Base-by-base conservation (phyloP, 768 basidiomycete genomes). In the Strobilomyces echinocephalus region DNA sequence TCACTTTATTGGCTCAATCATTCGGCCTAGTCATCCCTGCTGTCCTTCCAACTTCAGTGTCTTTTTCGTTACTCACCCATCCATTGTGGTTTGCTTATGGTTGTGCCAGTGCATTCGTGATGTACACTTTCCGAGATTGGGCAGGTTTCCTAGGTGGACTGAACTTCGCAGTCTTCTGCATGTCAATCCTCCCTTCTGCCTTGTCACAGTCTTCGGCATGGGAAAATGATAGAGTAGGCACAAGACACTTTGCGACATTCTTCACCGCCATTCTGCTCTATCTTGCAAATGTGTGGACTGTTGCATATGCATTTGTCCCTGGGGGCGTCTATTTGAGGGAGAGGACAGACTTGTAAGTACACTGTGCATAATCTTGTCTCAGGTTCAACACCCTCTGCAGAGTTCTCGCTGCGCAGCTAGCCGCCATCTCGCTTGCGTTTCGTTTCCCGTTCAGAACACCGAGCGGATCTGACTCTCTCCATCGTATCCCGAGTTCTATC, bases 261-360 rank as follows among this genome's bases (percentile, higher is more conserved):
- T 65, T 82, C 20, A 71, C 85, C 3, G 84, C 84, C 49, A 76
- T 80, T 49, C 41, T 91, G 33, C 73, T 90, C 43, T 78, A 80
- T 47, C 76, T 93, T 21, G 78, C 83, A 28, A 84, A 83, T 52
- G 81, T 88, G 15, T 88, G 90, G 73, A 92, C 91, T 0, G 89
- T 89, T 50, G 91, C 91, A 1, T 93, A 95, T 70, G 91, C 91
- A 2, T 95, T 93, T 60, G 89, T 95, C 12, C 91, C 91, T 3
- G 87, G 87, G 1, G 91, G 89, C 0, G 68, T 76, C 53, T 79
- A 83, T 60, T 72, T 95, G 46, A 74, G 91, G 47, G 91, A 95
- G 71, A 75, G 85, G 18, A 91, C 89, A 31, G 82, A 89, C 64
- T 56, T 85, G 82, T 89, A 61, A 67, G 81, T 78, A 15, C 38